Percentiles rank a stretch among this genome's conserved stretches.
phyloP scores from a whole-genome alignment of 1,284 basidiomycete genomes.

The Pterulicium gracile region DNA sequence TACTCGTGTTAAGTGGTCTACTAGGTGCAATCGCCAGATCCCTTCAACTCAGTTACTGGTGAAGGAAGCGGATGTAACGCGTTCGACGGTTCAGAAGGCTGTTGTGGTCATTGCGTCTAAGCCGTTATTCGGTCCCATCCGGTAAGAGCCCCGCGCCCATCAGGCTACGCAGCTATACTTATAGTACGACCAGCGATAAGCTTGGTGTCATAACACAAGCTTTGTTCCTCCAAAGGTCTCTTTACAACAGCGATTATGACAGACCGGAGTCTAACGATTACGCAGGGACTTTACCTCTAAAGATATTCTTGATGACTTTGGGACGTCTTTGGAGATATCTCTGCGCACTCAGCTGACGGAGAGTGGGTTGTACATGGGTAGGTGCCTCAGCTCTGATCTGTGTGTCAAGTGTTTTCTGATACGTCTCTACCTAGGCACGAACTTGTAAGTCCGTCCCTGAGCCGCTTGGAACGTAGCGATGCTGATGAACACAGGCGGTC shows the following conservation, averaged over 20 bases:
- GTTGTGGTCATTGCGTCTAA: slow-evolving; percentile 90
- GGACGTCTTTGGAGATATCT: slow-evolving; percentile 57
- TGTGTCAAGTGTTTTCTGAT: slow-evolving; percentile 6
- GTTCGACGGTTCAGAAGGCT: slow-evolving; percentile 96
- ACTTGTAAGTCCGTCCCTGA: slow-evolving; percentile 58
- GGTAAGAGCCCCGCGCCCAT: slow-evolving; percentile 29
- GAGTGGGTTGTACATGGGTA: slow-evolving; percentile 82
- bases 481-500: slow-evolving; percentile 73
- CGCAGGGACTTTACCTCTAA: slow-evolving; percentile 75
- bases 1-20: slow-evolving; percentile 3
- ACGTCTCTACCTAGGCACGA: slow-evolving; percentile 67
- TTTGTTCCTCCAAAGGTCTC: slow-evolving; percentile 71
- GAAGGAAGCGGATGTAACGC: slow-evolving; percentile 81
- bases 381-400: slow-evolving; percentile 12
- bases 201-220: slow-evolving; percentile 93
- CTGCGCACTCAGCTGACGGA: slow-evolving; percentile 65
- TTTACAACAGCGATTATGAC: not conserved
- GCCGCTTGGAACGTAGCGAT: no score
- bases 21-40: slow-evolving; percentile 93
- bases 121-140: slow-evolving; percentile 81
- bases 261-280: not conserved
- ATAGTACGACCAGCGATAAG: slow-evolving; percentile 54
- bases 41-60: slow-evolving; percentile 72
- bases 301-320: slow-evolving; percentile 78
- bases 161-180: slow-evolving; percentile 7